Base-by-base conservation (phyloP, 2,329 filamentous ascomycete species). In the Pseudogymnoascus sp. region DNA sequence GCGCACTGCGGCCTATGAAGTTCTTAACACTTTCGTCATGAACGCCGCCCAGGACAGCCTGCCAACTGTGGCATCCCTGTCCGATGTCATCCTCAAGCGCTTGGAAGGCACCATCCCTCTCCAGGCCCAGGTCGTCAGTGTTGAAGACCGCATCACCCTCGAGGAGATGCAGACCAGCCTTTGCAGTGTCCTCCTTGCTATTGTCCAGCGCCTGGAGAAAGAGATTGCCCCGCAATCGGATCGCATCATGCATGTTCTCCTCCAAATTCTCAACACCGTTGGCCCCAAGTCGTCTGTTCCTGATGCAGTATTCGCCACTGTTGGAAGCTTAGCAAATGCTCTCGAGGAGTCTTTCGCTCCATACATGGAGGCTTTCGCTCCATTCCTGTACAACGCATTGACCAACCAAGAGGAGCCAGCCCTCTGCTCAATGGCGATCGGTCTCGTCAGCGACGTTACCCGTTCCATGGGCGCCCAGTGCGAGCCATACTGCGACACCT, bases 101-200 rank as follows among this genome's bases (percentile, higher is more conserved):
- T 82, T 99, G 28, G 90, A 96, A 78, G 90, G 92, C 76, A 97
- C 95, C 0, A 82, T 98, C 63, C 87, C 89, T 36, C 87, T 99
- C 78, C 92, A 96, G 77, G 83, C 85, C 71, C 95, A 99, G 79
- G 92, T 98, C 65, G 93, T 98, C 70, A 97, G 93, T 74, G 90
- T 97, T 28, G 95, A 99, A 77, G 95, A 99, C 78, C 93, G 89
- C 77, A 92, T 98, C 69, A 96, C 90, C 4, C 83, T 99, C 3
- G 93, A 98, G 75, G 95, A 99, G 78, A 96, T 99, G 85, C 95
- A 98, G 80, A 97, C 93, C 62, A 97, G 93, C 76, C 83, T 99
- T 73, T 89, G 88, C 76, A 96, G 91, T 63, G 95, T 98, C 43
- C 82, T 98, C 61, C 87, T 97, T 78, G 88, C 92, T 60, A 96